Percentiles rank a stretch among this genome's conserved stretches.
These are phyloP conservation scores for Ceriops zippeliana DNA, from an alignment of 345 rosid genomes.

Conservation along the genomic window DNA sequence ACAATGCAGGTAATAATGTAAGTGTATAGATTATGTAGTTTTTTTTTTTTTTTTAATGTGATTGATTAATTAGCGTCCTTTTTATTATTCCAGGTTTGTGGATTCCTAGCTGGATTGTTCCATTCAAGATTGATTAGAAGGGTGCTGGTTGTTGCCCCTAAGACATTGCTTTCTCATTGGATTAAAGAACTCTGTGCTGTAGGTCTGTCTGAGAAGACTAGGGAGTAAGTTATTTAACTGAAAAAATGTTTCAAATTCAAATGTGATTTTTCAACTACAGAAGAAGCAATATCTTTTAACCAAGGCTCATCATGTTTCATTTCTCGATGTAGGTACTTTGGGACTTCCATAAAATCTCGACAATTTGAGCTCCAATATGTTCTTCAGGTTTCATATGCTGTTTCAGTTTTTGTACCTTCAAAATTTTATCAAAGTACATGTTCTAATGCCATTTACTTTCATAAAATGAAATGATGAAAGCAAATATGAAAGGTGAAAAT, in stretches of 20 bases:
- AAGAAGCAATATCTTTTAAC: background rate
- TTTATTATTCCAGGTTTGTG: constrained; percentile 59
- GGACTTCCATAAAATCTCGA: constrained; percentile 67
- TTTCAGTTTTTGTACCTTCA: constrained; percentile 11
- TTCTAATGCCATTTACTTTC: background rate
- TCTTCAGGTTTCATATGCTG: constrained; percentile 56
- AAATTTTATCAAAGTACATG: background rate
- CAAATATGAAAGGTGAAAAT: background rate
- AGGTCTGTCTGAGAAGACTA: constrained; percentile 77
- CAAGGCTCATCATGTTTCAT: background rate
- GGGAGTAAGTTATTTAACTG: constrained; percentile 54
- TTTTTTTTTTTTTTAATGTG: constrained; percentile 9
- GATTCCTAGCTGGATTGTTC: constrained; percentile 88
- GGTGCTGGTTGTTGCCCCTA: constrained; percentile 86
- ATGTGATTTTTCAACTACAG: constrained; percentile 4
- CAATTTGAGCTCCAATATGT: constrained; percentile 83
- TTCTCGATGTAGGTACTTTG: constrained; percentile 58
- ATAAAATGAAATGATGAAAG: background rate
- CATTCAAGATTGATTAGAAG: constrained; percentile 73
- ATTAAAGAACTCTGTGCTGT: constrained; percentile 82
- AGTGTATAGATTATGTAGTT: background rate
- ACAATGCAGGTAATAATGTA: constrained; percentile 86
- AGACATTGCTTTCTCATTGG: constrained; percentile 94
- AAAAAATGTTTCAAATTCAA: constrained; percentile 9
- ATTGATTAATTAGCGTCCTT: constrained; percentile 8